Evolutionary conservation across 2,329 filamentous ascomycete species (phyloP).

Genomic region (Byssothecium circinans): DNA sequence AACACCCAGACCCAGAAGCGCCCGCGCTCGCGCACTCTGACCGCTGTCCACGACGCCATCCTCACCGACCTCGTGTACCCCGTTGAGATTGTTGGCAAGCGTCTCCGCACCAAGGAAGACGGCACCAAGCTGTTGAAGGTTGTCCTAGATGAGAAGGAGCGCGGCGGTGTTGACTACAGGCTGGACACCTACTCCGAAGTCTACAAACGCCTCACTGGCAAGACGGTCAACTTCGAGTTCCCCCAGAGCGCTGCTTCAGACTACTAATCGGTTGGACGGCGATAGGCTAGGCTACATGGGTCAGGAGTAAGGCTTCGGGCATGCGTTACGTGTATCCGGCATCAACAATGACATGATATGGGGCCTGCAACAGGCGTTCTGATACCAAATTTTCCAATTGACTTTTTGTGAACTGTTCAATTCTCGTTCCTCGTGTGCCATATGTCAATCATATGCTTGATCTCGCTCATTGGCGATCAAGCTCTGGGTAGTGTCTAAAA

Average conservation of each 20-base stretch:
- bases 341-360: conserved; percentile 45
- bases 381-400: conserved; percentile 42
- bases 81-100: conserved; percentile 99
- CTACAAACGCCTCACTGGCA: conserved; percentile 96
- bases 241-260: conserved; percentile 78
- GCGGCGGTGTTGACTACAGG: conserved; percentile 97
- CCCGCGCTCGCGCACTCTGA: conserved; percentile 94
- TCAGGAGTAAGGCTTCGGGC: conserved; percentile 43
- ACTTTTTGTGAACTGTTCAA: conserved; percentile 34
- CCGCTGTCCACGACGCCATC: conserved; percentile 98
- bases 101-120: conserved; percentile 97
- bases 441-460: too few relatives aligned
- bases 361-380: conserved; percentile 33
- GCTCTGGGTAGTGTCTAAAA: conserved; percentile 72
- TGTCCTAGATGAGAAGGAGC: conserved; percentile 99
- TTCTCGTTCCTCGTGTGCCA: neutral
- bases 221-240: conserved; percentile 98
- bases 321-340: conserved; percentile 44
- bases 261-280: conserved; percentile 64
- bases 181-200: conserved; percentile 99
- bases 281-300: conserved; percentile 27
- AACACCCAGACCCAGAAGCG: conserved; percentile 98
- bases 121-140: conserved; percentile 98
- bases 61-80: conserved; percentile 98
- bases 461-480: conserved; percentile 56